Base-by-base conservation (phyloP, 164 flowering plant genomes). In the Houttuynia cordata region DNA sequence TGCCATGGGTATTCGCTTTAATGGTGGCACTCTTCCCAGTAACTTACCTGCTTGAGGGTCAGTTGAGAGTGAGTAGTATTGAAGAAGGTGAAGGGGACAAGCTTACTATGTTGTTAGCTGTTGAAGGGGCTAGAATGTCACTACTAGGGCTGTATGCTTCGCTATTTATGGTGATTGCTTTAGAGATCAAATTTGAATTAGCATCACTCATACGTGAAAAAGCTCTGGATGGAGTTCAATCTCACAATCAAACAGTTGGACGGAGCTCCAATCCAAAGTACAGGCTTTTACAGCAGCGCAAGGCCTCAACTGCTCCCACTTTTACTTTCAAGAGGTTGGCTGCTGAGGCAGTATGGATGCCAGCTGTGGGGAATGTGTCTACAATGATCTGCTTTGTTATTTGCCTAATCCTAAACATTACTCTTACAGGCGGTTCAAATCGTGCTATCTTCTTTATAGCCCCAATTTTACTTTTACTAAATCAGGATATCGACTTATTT, bases 341-440 rank as follows among this genome's bases (percentile, higher is more conserved):
- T 51, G 86, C 88, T 18, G 97, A 94, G 71, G 99, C 95, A 24
- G 97, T 91, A 20, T 94, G 99, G 99, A 94, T 94, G 99, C 99
- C 99, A 4, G 87, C 92, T 20, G 92, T 94, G 51, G 99, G 99
- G 23, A 94, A 94, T 64, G 97, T 88, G 53, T 91, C 99, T 17
- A 91, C 99, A 0, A 71, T 88, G 13, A 78, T 86, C 86, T 91
- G 97, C 75, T 94, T 94, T 64, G 84, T 88, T 8, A 86, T 91
- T 66, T 94, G 99, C 74, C 66, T 91, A 41, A 80, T 91, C 67
- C 71, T 94, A 75, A 94, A 86, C 65, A 64, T 81, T 58, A 78
- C 78, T 65, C 79, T 94, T 42, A 88, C 97, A 0, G 99, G 96
- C 40, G 97, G 99, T 20, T 94, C 99, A 49, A 87, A 84, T 73